Evolutionary conservation across 177 flowering plant species (phyloP).

Genomic region (Vitis hybrid): DNA sequence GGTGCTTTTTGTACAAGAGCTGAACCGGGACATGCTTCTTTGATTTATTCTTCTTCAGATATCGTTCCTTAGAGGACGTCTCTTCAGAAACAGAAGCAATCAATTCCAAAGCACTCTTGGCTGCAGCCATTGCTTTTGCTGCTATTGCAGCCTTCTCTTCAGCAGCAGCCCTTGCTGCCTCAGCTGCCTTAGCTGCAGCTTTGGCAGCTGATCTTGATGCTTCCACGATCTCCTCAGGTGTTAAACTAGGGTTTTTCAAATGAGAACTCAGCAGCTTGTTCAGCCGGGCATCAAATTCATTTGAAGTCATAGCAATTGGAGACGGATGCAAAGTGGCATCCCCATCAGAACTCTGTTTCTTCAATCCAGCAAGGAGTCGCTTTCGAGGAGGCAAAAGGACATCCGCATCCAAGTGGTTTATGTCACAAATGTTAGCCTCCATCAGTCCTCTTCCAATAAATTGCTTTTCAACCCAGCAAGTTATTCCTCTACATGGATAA

Average conservation of each 20-base stretch:
- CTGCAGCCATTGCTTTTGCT: constrained; percentile 76
- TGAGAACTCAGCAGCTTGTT: constrained; percentile 38
- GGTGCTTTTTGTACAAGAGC: constrained; percentile 57
- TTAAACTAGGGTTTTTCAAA: constrained; percentile 28
- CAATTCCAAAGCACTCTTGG: constrained; percentile 75
- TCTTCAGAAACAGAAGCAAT: constrained; percentile 56
- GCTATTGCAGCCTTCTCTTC: constrained; percentile 83
- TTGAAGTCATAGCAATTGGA: constrained; percentile 23
- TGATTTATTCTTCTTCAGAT: constrained; percentile 47
- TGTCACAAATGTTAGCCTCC: constrained; percentile 54
- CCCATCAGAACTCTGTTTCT: constrained; percentile 52
- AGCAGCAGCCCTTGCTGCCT: constrained; percentile 74
- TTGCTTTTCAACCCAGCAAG: not conserved
- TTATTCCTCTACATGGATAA: constrained; percentile 11
- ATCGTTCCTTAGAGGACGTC: constrained; percentile 30
- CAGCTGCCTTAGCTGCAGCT: constrained; percentile 63
- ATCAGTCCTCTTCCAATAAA: constrained; percentile 18
- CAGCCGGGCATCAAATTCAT: constrained; percentile 40
- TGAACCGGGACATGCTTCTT: constrained; percentile 81
- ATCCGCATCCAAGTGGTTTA: constrained; percentile 62
- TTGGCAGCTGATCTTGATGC: constrained; percentile 67
- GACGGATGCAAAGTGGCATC: constrained; percentile 27
- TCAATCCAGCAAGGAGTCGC: constrained; percentile 84
- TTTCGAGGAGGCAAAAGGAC: constrained; percentile 86
- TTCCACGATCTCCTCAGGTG: constrained; percentile 69